Base-by-base conservation (phyloP, 495 filamentous ascomycete genomes). In the Neurospora terricola region DNA sequence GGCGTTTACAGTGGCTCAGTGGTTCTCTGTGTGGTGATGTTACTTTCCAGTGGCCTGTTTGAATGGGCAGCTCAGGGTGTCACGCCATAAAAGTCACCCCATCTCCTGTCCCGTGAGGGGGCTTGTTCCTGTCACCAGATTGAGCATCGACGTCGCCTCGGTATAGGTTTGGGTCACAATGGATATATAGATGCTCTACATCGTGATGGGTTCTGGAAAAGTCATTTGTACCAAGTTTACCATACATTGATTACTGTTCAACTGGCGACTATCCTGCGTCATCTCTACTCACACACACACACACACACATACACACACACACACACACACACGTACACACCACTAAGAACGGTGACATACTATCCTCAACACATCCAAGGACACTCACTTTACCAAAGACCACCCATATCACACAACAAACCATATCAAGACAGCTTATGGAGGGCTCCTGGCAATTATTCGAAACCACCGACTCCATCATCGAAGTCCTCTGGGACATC, bases 401-500 rank as follows among this genome's bases (percentile, higher is more conserved):
- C 48, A 36, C 11, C 42, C 3, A 45, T 66, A 43, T 69, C 18
- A 72, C 48, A 59, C 48, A 37, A 70, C 30, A 71, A 36, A 38
- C n/a, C 74, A 74, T 5, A 70, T 38, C 23, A 69, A 45, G 12
- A 16, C 27, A 59, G 10, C 39, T 14, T 45, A 72, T 71, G 71
- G 37, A 66, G 14, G 54, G 27, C 14, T 66, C 54, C 68, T 59
- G 14, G 59, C 69, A 76, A 43, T 72, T 76, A 40, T 80, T 81
- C 40, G 73, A 78, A 62, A 74, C 79, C 1, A 76, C 77, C 21
- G 77, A 80, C 43, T 76, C 77, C 9, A 73, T 79, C 38, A 76
- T 81, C 59, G 77, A 80, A 59, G 30, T 81, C 72, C 79, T 81
- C 71, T 81, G 79, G 79, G 80, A 81, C 76, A 69, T 81, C 38